Conservation (phyloP, 192 early-diverging fungal genomes). For the Martensiomyces pterosporus region DNA sequence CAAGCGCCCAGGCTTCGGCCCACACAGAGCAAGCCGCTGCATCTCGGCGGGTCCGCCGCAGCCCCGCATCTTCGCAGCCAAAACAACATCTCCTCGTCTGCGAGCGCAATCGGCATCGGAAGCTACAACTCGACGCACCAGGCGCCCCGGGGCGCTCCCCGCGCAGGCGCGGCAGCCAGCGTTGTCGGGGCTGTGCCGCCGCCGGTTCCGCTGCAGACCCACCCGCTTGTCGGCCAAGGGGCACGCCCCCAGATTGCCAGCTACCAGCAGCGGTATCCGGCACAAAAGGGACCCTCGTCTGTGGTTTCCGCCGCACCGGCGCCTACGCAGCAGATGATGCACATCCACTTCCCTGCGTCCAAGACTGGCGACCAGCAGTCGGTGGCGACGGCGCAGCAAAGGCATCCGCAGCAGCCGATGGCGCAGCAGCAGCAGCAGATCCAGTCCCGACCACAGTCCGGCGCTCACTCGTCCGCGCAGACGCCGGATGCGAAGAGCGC, state of each 20-base stretch:
- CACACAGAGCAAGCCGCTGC: conserved; percentile 12
- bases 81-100: conserved; percentile 32
- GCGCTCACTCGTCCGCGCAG: conserved; percentile 16
- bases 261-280: conserved; percentile 44
- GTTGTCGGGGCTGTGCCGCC: conserved; percentile 22
- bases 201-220: conserved; percentile 19
- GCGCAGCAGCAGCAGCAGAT: conserved; percentile 12
- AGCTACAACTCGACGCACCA: conserved; percentile 30
- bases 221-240: conserved; percentile 17
- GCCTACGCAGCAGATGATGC: conserved; percentile 20
- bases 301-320: conserved; percentile 41
- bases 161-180: conserved; percentile 41
- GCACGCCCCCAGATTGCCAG: conserved; percentile 37
- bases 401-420: conserved; percentile 3
- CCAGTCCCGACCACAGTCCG: conserved; percentile 20
- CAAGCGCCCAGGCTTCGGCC: conserved; percentile 16
- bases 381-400: background rate
- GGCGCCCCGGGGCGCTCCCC: conserved; percentile 15
- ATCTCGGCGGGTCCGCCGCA: conserved; percentile 9
- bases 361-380: conserved; percentile 7
- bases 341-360: conserved; percentile 7
- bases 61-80: too few species aligned
- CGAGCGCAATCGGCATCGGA: conserved; percentile 46
- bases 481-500: conserved; percentile 13
- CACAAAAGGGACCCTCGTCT: conserved; percentile 35